phyloP scores from a whole-genome alignment of 2,329 filamentous ascomycete genomes.

The Cladosporium sp. region DNA sequence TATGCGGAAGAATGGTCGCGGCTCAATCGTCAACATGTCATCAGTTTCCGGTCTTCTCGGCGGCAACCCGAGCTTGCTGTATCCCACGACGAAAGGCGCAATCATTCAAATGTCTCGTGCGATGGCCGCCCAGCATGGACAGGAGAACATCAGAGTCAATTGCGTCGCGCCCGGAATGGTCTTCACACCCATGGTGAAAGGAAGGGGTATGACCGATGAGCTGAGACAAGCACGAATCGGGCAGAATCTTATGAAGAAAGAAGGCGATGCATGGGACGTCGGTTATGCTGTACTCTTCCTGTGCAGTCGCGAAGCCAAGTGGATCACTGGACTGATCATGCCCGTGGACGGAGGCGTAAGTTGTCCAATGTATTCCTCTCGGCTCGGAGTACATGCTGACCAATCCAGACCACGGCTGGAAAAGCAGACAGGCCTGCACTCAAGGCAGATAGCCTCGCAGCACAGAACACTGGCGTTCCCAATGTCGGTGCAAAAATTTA shows the following conservation, averaged over 20 bases:
- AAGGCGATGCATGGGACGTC: constrained; percentile 20
- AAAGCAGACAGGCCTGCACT: constrained; percentile 25
- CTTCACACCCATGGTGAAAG: constrained; percentile 24
- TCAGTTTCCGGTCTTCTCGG: constrained; percentile 32
- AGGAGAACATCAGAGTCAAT: constrained; percentile 46
- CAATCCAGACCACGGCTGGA: constrained; percentile 24
- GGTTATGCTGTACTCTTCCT: constrained; percentile 19
- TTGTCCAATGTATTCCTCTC: neutral
- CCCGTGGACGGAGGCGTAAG: constrained; percentile 24
- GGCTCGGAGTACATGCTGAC: neutral
- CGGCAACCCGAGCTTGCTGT: constrained; percentile 28
- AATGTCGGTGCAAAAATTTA: neutral
- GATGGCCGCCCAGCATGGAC: constrained; percentile 49
- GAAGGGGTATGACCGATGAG: constrained; percentile 26
- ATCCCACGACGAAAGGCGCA: constrained; percentile 33
- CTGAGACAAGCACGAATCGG: constrained; percentile 24
- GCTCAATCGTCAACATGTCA: constrained; percentile 36
- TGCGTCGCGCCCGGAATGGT: constrained; percentile 45
- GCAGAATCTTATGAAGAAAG: constrained; percentile 26
- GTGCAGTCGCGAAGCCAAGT: constrained; percentile 18
- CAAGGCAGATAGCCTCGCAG: constrained; percentile 17
- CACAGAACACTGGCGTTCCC: neutral
- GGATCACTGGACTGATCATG: constrained; percentile 24
- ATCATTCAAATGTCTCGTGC: constrained; percentile 50
- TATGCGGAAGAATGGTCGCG: constrained; percentile 32